Base-by-base conservation (phyloP, 202 grass and related monocot species). In the Brachypodium distachyon region DNA sequence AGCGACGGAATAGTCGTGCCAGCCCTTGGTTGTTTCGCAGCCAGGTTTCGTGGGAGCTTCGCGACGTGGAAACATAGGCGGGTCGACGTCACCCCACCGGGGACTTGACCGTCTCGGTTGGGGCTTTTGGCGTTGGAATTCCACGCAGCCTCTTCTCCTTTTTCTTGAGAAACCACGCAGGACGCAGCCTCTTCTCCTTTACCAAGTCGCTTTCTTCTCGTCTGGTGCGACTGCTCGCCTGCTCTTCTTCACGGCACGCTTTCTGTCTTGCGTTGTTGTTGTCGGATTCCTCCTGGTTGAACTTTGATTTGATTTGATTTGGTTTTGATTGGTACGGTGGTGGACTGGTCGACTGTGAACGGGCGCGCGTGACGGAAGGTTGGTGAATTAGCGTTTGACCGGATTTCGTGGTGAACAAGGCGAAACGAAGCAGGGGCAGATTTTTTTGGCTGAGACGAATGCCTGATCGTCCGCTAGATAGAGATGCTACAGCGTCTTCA, bases 91-190 rank as follows among this genome's bases (percentile, higher is more conserved):
- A 7, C 12, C 61, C 19, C 36, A 68, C 64, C 39, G 41, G 25
- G 37, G 65, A 69, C 42, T 39, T 0, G 27, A 23, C 56, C 72
- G 72, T 22, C 72, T 13, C 67, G 46, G 46, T 34, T 50, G 54
- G 54, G n/a, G 49, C 7, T 33, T 33, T 41, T 53, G 75, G 34
- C 54, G 64, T 71, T 19, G 77, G 66, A 66, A 74, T 82, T 74
- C 80, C 48, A 50, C 71, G 61, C 50, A 76, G 41, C 50, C 65
- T 27, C 1, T 26, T 41, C 22, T 53, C n/a, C 17, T 27, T 36
- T 61, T 39, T n/a, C n/a, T n/a, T n/a, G n/a, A n/a, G n/a, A n/a
- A n/a, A n/a, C n/a, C n/a, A n/a, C n/a, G n/a, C n/a, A n/a, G n/a
- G n/a, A 50, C 71, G 61, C 50, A 76, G 41, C 50, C 65, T 27